Conservation (phyloP, 2,329 filamentous ascomycete species). For the Beauveria sp. region DNA sequence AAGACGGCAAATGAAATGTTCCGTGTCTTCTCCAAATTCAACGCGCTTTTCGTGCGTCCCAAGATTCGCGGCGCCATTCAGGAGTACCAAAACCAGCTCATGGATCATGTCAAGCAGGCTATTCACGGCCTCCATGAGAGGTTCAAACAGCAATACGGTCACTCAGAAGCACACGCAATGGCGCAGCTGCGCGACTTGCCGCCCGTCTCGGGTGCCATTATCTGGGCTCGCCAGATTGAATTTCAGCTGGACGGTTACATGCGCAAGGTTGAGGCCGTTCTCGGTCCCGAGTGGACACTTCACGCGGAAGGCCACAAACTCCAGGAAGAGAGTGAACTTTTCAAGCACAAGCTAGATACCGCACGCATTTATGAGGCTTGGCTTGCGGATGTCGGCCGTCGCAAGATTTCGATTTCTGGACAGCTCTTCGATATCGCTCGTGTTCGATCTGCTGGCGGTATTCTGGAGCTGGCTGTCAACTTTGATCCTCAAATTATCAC, state of each 20-base stretch:
- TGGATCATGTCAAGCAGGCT: constrained; percentile 95
- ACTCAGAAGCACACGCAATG: constrained; percentile 97
- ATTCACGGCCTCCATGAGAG: constrained; percentile 90
- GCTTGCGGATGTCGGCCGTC: constrained; percentile 80
- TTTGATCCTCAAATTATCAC: constrained; percentile 97
- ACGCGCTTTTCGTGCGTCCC: constrained; percentile 94
- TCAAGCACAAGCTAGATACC: constrained; percentile 93
- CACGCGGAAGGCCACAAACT: constrained; percentile 94
- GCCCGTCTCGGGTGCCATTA: constrained; percentile 92
- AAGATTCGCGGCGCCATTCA: constrained; percentile 98
- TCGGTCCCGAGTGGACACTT: constrained; percentile 89
- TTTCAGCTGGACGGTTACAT: constrained; percentile 93
- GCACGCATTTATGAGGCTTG: constrained; percentile 92
- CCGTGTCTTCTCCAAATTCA: constrained; percentile 98
- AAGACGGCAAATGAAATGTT: constrained; percentile 99
- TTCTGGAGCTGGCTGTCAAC: constrained; percentile 83
- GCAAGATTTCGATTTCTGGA: constrained; percentile 86
- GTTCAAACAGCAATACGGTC: constrained; percentile 98
- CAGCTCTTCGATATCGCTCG: constrained; percentile 84
- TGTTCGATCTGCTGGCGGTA: constrained; percentile 84
- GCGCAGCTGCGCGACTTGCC: constrained; percentile 92
- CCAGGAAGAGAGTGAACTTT: constrained; percentile 82
- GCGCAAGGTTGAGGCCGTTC: constrained; percentile 97
- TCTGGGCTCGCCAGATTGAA: constrained; percentile 96
- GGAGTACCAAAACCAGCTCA: constrained; percentile 95